Conservation (phyloP, 2,329 filamentous ascomycete genomes). For the Spiromastix sp. region DNA sequence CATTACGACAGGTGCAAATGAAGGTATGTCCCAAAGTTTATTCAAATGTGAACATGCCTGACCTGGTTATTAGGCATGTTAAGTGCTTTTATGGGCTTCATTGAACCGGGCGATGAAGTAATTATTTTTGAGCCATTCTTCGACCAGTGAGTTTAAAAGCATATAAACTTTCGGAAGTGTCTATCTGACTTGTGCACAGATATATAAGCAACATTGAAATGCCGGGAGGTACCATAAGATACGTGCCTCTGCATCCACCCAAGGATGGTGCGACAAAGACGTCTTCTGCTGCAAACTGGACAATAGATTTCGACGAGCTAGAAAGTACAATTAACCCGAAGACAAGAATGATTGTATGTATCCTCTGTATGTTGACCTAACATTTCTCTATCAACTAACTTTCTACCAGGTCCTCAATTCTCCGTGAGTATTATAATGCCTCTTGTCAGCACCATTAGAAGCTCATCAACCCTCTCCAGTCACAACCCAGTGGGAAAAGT, state of each 20-base stretch:
- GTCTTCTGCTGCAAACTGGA: conserved; percentile 81
- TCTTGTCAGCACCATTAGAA: not conserved
- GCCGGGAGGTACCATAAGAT: conserved; percentile 88
- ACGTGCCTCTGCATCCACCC: conserved; percentile 89
- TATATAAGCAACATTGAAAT: conserved; percentile 99
- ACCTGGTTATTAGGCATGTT: conserved; percentile 57
- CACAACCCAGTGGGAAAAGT: conserved; percentile 98
- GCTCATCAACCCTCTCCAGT: conserved; percentile 13
- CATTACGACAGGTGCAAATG: conserved; percentile 64
- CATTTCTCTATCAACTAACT: conserved; percentile 37
- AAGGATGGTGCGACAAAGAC: conserved; percentile 66
- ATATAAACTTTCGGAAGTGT: conserved; percentile 23
- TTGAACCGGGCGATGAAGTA: conserved; percentile 89
- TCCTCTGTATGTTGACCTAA: too few species aligned
- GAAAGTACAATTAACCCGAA: conserved; percentile 70
- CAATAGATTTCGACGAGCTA: conserved; percentile 71
- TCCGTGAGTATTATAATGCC: conserved; percentile 28
- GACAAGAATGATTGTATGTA: conserved; percentile 88
- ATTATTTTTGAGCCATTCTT: conserved; percentile 99
- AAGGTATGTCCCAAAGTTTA: conserved; percentile 23
- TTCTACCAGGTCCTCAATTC: conserved; percentile 37
- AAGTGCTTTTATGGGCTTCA: conserved; percentile 94
- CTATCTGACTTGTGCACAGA: conserved; percentile 24
- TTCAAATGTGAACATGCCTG: not conserved
- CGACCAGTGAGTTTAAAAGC: conserved; percentile 65